Conservation (phyloP, 2,329 filamentous ascomycete genomes). For the Colletotrichum tofieldiae region DNA sequence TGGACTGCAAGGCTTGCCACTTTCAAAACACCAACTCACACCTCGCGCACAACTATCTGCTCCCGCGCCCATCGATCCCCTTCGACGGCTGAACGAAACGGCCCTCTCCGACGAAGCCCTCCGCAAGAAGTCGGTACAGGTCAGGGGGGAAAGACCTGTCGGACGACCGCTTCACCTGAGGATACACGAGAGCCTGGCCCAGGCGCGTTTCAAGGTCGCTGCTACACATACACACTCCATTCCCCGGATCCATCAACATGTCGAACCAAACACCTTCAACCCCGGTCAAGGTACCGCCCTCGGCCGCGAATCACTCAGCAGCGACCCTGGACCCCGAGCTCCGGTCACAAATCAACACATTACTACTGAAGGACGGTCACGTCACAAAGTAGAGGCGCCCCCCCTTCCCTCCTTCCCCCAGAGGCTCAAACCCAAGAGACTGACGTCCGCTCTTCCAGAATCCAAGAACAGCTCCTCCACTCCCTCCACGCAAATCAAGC, state of each 20-base stretch:
- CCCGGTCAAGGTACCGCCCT: slow-evolving; percentile 73
- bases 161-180: not conserved
- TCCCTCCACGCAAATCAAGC: slow-evolving; percentile 70
- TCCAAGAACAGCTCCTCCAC: slow-evolving; percentile 76
- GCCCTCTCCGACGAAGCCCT: not conserved
- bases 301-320: slow-evolving; percentile 72
- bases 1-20: not conserved
- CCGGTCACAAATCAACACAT: slow-evolving; percentile 73
- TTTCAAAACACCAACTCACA: not conserved
- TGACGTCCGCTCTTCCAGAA: slow-evolving; percentile 57
- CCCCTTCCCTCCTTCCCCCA: slow-evolving; percentile 11
- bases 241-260: slow-evolving; percentile 51
- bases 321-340: slow-evolving; percentile 75
- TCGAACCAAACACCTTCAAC: slow-evolving; percentile 64
- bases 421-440: not conserved
- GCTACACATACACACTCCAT: slow-evolving; percentile 14
- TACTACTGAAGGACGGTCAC: slow-evolving; percentile 72
- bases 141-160: not conserved
- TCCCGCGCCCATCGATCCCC: not conserved
- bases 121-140: not conserved
- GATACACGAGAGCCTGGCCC: not conserved
- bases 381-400: slow-evolving; percentile 67
- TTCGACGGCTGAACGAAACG: not conserved
- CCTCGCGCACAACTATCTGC: not conserved
- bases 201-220: not conserved